Evolutionary conservation across 2,329 filamentous ascomycete species (phyloP), one percentile per base, ranked within the genome.

Genomic region (Fusarium coffeatum): DNA sequence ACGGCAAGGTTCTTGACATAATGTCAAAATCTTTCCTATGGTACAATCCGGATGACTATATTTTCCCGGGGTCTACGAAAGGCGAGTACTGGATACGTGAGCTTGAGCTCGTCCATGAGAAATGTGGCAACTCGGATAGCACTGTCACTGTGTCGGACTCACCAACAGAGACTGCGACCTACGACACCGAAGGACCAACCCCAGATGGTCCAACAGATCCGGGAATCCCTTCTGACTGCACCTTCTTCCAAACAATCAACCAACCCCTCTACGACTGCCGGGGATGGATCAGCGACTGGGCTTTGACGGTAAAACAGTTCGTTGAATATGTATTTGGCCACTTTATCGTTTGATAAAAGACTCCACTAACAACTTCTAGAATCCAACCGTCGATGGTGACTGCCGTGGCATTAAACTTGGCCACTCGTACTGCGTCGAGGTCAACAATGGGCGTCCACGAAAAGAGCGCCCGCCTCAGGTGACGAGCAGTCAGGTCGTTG

Each of bases 271-370:
- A 30, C n/a, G 6, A 47, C 28, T 48, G 46, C 28, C 15, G 12
- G n/a, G 4, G n/a, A 20, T 48, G 30, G 30, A 5, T 8, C 27
- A 48, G n/a, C 6, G 46, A 23, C 18, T 48, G 46, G 47, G 28
- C 1, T 0, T 34, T 49, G 4, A 34, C 8, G 0, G 10, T 22
- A 9, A 10, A 34, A 23, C 2, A 49, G 8, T 43, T 43, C 4
- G 41, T 43, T 23, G 41, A 43, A 43, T 43, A 43, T 43, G 22
- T 43, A 43, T 0, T 23, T 23, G 41, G 0, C 11, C 40, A 22
- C 4, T 5, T 4, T 22, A 9, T 23, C 0, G 9, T 22, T 22
- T 22, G 12, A 5, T 6, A 3, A 8, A 42, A 13, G 2, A 1
- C n/a, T 12, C 20, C 11, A 5, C 40, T 25, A 25, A 25, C 23